Evolutionary conservation across 331 rosid genomes (phyloP).

Genomic region (Erythrophleum ivorense): DNA sequence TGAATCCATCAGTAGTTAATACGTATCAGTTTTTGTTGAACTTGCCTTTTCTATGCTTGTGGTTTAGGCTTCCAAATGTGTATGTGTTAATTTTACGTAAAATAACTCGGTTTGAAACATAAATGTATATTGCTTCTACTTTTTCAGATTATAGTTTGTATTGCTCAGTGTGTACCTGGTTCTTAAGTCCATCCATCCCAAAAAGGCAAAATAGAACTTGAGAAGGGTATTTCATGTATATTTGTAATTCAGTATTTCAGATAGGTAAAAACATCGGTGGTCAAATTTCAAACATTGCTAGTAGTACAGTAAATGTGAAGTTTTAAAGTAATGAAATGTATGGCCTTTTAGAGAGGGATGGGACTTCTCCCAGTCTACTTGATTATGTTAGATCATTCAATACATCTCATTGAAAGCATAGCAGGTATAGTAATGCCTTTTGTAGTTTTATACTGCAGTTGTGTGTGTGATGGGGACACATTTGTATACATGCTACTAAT

Average conservation of each 20-base stretch:
- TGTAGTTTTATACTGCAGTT: constrained; percentile 5
- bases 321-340: constrained; percentile 27
- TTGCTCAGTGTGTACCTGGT: constrained; percentile 26
- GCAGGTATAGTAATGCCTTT: constrained; percentile 28
- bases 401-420: constrained; percentile 32
- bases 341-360: constrained; percentile 21
- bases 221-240: constrained; percentile 31
- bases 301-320: constrained; percentile 23
- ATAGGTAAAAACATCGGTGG: constrained; percentile 3
- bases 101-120: constrained; percentile 3
- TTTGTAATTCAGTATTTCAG: constrained; percentile 20
- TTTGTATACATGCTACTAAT: constrained; percentile 35
- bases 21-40: constrained; percentile 18
- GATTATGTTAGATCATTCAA: constrained; percentile 16
- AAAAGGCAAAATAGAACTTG: constrained; percentile 18
- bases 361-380: constrained; percentile 24
- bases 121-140: background rate
- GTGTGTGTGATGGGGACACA: constrained; percentile 24
- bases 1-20: constrained; percentile 22
- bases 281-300: constrained; percentile 36
- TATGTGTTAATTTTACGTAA: constrained; percentile 6
- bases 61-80: constrained; percentile 28
- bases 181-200: constrained; percentile 25
- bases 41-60: constrained; percentile 22
- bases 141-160: constrained; percentile 29